Conservation (phyloP, 164 flowering plant species). For the Hamamelis virginiana region DNA sequence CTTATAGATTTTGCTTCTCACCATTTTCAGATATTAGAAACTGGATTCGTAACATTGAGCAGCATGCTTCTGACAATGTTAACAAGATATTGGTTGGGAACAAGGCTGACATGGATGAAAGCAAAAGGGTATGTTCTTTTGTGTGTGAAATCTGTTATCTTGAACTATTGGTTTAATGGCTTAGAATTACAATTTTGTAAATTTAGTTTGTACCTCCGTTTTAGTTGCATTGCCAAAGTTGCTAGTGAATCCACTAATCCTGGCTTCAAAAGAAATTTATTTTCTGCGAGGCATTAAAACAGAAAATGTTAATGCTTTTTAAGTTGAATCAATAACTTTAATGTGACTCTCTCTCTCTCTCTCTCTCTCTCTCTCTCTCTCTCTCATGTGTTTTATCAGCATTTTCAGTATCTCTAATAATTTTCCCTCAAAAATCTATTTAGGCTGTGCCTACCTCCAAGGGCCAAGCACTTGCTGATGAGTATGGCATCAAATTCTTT, state of each 20-base stretch:
- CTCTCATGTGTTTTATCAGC: background rate
- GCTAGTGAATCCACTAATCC: background rate
- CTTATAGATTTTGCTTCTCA: background rate
- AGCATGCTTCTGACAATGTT: constrained; percentile 86
- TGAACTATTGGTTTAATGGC: background rate
- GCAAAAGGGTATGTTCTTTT: constrained; percentile 65
- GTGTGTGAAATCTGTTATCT: background rate
- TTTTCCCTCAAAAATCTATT: constrained; percentile 1
- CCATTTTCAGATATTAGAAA: constrained; percentile 65
- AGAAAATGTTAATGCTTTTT: background rate
- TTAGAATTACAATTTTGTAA: too few relatives aligned
- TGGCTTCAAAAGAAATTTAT: background rate
- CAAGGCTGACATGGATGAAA: constrained; percentile 90
- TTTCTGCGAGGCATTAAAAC: background rate
- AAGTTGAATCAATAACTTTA: background rate
- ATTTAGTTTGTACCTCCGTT: background rate
- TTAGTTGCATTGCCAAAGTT: background rate
- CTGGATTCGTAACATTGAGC: constrained; percentile 88
- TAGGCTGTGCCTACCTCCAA: constrained; percentile 84
- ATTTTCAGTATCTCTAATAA: background rate
- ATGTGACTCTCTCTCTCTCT: background rate
- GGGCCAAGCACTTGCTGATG: constrained; percentile 89
- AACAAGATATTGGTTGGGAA: constrained; percentile 82
- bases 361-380: background rate
- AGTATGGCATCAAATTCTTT: constrained; percentile 75